Evolutionary conservation across 306 rosid species (phyloP).

Genomic region (Senna siamea): DNA sequence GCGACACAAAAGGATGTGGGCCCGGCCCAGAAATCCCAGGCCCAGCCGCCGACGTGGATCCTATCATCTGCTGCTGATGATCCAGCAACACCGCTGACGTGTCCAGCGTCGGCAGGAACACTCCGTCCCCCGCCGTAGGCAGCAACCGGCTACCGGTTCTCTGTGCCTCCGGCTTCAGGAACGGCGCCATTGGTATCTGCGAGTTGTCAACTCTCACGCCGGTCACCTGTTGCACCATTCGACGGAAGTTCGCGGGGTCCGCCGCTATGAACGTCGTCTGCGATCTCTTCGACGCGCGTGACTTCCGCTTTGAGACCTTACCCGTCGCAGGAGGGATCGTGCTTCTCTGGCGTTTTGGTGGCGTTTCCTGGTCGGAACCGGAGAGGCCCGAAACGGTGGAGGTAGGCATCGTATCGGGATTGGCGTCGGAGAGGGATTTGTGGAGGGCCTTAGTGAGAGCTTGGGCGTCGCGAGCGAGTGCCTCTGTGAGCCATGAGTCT

Average conservation of each 20-base stretch:
- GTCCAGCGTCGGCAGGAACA: slow-evolving; percentile 82
- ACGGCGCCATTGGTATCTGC: slow-evolving; percentile 44
- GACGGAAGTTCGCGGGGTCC: slow-evolving; percentile 86
- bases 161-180: slow-evolving; percentile 83
- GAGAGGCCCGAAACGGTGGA: slow-evolving; percentile 69
- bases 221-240: slow-evolving; percentile 96
- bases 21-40: slow-evolving; percentile 44
- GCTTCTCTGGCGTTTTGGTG: background rate
- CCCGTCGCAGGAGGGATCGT: slow-evolving; percentile 35
- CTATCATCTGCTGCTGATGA: slow-evolving; percentile 47
- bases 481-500: slow-evolving; percentile 66
- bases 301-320: slow-evolving; percentile 65
- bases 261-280: slow-evolving; percentile 89
- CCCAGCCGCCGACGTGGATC: slow-evolving; percentile 21
- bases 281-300: slow-evolving; percentile 81
- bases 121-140: slow-evolving; percentile 28
- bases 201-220: slow-evolving; percentile 59
- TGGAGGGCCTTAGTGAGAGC: slow-evolving; percentile 66
- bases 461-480: slow-evolving; percentile 59
- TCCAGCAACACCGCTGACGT: slow-evolving; percentile 79
- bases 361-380: slow-evolving; percentile 71
- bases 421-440: slow-evolving; percentile 48
- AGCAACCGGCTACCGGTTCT: slow-evolving; percentile 32
- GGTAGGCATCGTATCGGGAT: slow-evolving; percentile 45
- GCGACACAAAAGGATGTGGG: slow-evolving; percentile 31